Evolutionary conservation across 768 basidiomycete genomes (phyloP).

Genomic region (Suillus subaureus): DNA sequence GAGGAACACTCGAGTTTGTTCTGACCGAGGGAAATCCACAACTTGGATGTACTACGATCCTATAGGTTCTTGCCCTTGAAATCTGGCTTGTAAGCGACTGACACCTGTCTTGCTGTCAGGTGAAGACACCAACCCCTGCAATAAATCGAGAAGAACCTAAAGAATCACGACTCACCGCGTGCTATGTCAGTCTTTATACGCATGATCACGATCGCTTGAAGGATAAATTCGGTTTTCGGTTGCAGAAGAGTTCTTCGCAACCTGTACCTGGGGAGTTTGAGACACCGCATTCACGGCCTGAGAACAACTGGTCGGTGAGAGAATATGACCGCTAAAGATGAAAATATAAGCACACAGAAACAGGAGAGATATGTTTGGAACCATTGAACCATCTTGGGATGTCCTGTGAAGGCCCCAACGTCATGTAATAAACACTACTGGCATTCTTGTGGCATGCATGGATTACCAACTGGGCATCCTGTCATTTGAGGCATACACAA

Average conservation of each 20-base stretch:
- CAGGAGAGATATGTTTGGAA: not conserved
- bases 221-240: not conserved
- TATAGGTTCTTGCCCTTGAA: not conserved
- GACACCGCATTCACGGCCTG: not conserved
- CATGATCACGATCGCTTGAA: not conserved
- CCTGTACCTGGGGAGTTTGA: not conserved
- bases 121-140: not conserved
- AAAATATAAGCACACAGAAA: not conserved
- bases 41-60: not conserved
- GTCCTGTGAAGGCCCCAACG: not conserved
- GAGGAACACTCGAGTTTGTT: not conserved
- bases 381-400: not conserved
- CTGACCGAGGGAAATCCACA: not conserved
- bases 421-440: not conserved
- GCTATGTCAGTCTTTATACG: not conserved
- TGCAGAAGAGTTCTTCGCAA: not conserved
- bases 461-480: not conserved
- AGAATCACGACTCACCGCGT: not conserved
- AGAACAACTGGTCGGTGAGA: not conserved
- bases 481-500: not conserved
- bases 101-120: slow-evolving; percentile 1
- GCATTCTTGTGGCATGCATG: not conserved
- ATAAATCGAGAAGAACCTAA: not conserved
- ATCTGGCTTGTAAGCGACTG: not conserved
- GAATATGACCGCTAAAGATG: not conserved